Evolutionary conservation across 2,329 filamentous ascomycete genomes (phyloP).

Genomic region (Didymella pomorum): DNA sequence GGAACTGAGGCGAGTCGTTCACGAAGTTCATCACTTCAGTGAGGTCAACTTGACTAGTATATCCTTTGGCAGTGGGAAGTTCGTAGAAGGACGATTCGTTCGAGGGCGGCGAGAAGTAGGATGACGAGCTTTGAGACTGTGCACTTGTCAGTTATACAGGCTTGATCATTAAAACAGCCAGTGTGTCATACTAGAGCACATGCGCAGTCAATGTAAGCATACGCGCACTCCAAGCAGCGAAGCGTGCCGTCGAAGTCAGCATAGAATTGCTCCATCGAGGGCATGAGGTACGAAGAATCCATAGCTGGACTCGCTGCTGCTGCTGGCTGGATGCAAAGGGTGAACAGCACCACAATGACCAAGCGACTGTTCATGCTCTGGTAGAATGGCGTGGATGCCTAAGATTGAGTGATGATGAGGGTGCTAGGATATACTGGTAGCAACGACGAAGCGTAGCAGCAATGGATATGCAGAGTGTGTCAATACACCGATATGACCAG

Average conservation of each 20-base stretch:
- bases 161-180: not conserved
- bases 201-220: constrained; percentile 31
- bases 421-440: constrained; percentile 6
- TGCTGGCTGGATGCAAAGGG: constrained; percentile 38
- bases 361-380: constrained; percentile 44
- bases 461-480: constrained; percentile 2
- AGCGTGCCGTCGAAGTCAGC: constrained; percentile 36
- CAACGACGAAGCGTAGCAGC: constrained; percentile 5
- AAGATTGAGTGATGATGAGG: constrained; percentile 25
- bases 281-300: constrained; percentile 30
- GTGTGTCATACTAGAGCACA: constrained; percentile 28
- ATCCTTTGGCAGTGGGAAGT: constrained; percentile 12
- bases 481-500: not conserved
- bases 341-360: constrained; percentile 36
- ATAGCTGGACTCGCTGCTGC: constrained; percentile 38
- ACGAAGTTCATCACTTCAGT: constrained; percentile 11
- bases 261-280: constrained; percentile 34
- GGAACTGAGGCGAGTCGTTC: not conserved
- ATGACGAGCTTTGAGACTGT: constrained; percentile 26
- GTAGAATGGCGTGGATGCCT: constrained; percentile 33
- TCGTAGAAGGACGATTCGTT: constrained; percentile 12
- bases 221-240: constrained; percentile 38
- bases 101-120: constrained; percentile 4
- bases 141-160: constrained; percentile 11
- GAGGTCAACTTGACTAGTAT: constrained; percentile 13